phyloP scores from a whole-genome alignment of 2,329 filamentous ascomycete species.

The Xylariaceae sp. region DNA sequence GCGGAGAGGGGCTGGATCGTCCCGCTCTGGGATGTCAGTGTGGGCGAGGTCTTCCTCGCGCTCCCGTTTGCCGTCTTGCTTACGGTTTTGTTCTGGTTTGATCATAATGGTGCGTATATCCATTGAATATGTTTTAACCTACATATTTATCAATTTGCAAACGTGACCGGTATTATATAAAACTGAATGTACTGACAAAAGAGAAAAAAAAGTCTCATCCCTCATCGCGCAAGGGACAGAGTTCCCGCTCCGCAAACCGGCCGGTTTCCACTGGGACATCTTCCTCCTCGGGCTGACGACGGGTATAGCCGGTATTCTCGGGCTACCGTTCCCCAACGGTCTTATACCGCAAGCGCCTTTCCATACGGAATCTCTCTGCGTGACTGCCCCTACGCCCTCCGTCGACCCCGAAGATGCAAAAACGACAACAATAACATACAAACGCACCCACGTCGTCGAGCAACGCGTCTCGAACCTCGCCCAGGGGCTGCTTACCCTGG shows the following conservation, averaged over 20 bases:
- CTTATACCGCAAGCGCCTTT: constrained; percentile 81
- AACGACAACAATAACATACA: constrained; percentile 45
- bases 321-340: constrained; percentile 76
- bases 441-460: constrained; percentile 62
- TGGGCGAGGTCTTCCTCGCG: constrained; percentile 72
- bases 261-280: constrained; percentile 81
- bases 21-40: constrained; percentile 71
- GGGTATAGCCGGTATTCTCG: constrained; percentile 67
- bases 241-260: constrained; percentile 73
- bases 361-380: constrained; percentile 73
- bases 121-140: not conserved
- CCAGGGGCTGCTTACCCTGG: constrained; percentile 71
- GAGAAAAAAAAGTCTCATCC: constrained; percentile 58
- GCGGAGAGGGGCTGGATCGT: constrained; percentile 69
- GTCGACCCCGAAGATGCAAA: constrained; percentile 32
- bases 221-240: constrained; percentile 79
- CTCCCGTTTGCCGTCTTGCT: constrained; percentile 81
- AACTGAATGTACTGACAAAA: constrained; percentile 12
- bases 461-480: constrained; percentile 74
- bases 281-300: constrained; percentile 77
- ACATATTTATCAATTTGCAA: not conserved
- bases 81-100: constrained; percentile 83
- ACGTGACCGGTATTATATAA: too few relatives aligned
- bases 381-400: constrained; percentile 47
- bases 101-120: constrained; percentile 64